A percentile compares a stretch with the other conserved stretches of the same genome.
Evolutionary conservation across 2,329 filamentous ascomycete species (phyloP).

Genomic region (Cephalotrichum gorgonifer): DNA sequence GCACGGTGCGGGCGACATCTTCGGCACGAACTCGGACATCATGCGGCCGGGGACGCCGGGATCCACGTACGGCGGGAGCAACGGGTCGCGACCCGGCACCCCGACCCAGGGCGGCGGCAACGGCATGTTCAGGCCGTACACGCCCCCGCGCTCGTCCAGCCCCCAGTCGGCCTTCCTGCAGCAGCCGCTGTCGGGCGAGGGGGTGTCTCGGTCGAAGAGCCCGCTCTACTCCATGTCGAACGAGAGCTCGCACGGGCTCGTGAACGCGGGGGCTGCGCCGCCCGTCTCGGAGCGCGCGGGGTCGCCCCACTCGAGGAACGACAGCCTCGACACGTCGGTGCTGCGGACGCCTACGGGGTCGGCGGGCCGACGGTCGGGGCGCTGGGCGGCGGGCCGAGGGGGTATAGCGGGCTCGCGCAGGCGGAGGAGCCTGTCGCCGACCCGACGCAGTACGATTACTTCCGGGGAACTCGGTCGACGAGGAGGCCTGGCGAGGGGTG

Average conservation of each 20-base stretch:
- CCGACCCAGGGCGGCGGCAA: conserved; percentile 18
- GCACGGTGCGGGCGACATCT: conserved; percentile 60
- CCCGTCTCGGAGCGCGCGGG: conserved; percentile 25
- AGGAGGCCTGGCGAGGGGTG: conserved; percentile 27
- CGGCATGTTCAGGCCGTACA: conserved; percentile 6
- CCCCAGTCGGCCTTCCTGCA: conserved; percentile 8
- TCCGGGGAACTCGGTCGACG: conserved; percentile 27
- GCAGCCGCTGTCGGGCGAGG: conserved; percentile 6
- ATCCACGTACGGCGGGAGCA: conserved; percentile 31
- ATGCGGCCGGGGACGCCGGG: conserved; percentile 52
- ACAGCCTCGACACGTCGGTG: conserved; percentile 20
- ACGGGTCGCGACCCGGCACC: conserved; percentile 38
- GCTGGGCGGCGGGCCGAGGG: conserved; percentile 45
- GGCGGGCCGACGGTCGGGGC: conserved; percentile 35
- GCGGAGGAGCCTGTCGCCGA: conserved; percentile 32
- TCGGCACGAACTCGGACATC: conserved; percentile 48
- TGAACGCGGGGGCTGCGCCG: conserved; percentile 41
- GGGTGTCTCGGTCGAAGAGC: conserved; percentile 31
- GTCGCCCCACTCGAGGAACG: conserved; percentile 14
- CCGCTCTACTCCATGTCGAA: conserved; percentile 41
- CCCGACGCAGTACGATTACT: conserved; percentile 46
- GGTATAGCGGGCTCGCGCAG: conserved; percentile 50
- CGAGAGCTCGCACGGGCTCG: conserved; percentile 41
- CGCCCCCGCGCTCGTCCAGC: conserved; percentile 7
- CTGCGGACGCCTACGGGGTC: conserved; percentile 8